phyloP scores from a whole-genome alignment of 2,329 filamentous ascomycete species.

The Colletotrichum spaethianum region DNA sequence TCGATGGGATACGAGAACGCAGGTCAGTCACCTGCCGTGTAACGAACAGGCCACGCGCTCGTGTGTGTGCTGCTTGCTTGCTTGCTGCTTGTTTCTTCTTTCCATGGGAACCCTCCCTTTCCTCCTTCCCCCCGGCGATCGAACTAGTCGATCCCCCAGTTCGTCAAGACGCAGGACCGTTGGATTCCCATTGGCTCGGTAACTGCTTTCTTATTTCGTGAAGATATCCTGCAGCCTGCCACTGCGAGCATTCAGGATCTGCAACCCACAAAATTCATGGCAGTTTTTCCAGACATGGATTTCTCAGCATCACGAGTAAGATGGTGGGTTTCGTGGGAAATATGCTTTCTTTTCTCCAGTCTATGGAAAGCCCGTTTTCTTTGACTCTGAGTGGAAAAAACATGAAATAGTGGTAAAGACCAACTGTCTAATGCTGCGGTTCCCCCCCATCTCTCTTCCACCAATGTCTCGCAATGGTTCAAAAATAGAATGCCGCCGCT shows the following conservation, averaged over 20 bases:
- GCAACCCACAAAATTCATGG: background rate
- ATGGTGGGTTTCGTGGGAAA: background rate
- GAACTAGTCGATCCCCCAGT: conserved; percentile 29
- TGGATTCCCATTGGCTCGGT: conserved; percentile 26
- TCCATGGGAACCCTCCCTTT: background rate
- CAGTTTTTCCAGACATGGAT: background rate
- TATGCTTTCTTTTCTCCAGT: conserved; percentile 30
- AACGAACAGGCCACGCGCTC: conserved; percentile 21
- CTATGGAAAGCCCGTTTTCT: conserved; percentile 24
- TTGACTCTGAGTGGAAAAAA: conserved; percentile 11
- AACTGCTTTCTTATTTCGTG: conserved; percentile 2
- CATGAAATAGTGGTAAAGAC: conserved; percentile 26
- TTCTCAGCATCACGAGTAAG: background rate
- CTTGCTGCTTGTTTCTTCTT: conserved; percentile 22
- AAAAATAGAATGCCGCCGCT: conserved; percentile 19
- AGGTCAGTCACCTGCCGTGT: conserved; percentile 35
- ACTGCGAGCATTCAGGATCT: background rate
- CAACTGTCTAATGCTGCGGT: conserved; percentile 30
- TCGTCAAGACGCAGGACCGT: conserved; percentile 8
- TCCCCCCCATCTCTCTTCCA: conserved; percentile 3
- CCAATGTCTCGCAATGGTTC: conserved; percentile 21
- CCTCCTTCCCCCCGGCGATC: background rate
- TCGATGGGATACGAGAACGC: conserved; percentile 25
- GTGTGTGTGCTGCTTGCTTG: background rate
- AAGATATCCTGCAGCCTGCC: conserved; percentile 6